phyloP scores from a whole-genome alignment of 2,329 filamentous ascomycete species.

The Fusarium xyrophilum region DNA sequence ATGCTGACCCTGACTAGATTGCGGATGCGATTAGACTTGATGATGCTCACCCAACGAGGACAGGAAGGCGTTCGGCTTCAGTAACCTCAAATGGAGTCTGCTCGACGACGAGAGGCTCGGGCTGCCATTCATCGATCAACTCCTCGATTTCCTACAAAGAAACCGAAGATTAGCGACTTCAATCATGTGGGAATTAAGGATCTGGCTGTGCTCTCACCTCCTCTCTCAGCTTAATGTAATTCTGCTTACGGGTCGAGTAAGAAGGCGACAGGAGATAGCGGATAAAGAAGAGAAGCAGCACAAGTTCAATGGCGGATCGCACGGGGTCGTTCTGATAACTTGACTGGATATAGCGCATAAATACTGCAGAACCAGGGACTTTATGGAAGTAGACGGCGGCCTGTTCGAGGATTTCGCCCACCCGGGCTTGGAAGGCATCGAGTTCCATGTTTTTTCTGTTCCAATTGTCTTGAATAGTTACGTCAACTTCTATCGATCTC shows the following conservation, averaged over 20 bases:
- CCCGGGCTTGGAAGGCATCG: constrained; percentile 62
- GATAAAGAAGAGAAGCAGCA: constrained; percentile 94
- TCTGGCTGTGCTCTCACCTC: constrained; percentile 54
- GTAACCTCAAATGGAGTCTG: constrained; percentile 77
- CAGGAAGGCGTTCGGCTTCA: constrained; percentile 83
- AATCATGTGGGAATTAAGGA: not conserved
- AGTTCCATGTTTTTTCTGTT: constrained; percentile 61
- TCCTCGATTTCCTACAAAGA: constrained; percentile 83
- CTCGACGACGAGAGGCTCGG: constrained; percentile 84
- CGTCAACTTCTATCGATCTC: not conserved
- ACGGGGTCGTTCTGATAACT: constrained; percentile 98
- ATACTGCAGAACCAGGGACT: constrained; percentile 90
- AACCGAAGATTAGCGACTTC: constrained; percentile 2
- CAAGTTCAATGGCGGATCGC: constrained; percentile 88
- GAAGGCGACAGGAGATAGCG: constrained; percentile 90
- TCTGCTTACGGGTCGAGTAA: constrained; percentile 89
- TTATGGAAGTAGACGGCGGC: constrained; percentile 77
- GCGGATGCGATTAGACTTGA: not conserved
- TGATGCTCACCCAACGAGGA: constrained; percentile 78
- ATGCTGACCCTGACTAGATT: not conserved
- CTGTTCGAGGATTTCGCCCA: constrained; percentile 60
- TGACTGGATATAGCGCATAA: constrained; percentile 93
- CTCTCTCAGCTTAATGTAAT: constrained; percentile 86
- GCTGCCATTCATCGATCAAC: constrained; percentile 93
- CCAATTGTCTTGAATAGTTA: not conserved